These are phyloP conservation scores for Neonectria hederae DNA, from an alignment of 2,329 filamentous ascomycete genomes.

Conservation along the genomic window DNA sequence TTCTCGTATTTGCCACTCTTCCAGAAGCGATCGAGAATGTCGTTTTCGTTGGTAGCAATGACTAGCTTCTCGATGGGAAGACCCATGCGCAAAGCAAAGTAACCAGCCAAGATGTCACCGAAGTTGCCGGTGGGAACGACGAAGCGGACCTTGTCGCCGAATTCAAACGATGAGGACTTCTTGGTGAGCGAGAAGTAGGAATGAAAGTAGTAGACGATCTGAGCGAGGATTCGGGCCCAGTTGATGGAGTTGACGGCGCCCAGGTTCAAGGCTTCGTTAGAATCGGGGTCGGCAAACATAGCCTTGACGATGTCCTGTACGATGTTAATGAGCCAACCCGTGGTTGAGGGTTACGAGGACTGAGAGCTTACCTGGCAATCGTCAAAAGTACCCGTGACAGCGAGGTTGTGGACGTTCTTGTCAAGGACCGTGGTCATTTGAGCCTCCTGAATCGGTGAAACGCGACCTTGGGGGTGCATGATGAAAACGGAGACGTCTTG, in stretches of 20 bases:
- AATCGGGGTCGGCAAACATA: slow-evolving; percentile 85
- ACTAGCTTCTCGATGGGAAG: slow-evolving; percentile 88
- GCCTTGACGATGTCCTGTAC: slow-evolving; percentile 78
- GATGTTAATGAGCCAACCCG: background rate
- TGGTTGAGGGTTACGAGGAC: background rate
- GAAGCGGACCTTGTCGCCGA: slow-evolving; percentile 78
- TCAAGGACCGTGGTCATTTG: slow-evolving; percentile 97
- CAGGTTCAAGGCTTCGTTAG: slow-evolving; percentile 84
- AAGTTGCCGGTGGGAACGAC: slow-evolving; percentile 97
- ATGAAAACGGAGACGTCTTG: slow-evolving; percentile 98
- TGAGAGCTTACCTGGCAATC: slow-evolving; percentile 78
- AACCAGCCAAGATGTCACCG: slow-evolving; percentile 91
- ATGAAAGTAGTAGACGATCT: slow-evolving; percentile 97
- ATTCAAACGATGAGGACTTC: slow-evolving; percentile 66
- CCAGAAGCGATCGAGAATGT: slow-evolving; percentile 96
- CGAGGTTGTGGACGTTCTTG: slow-evolving; percentile 90
- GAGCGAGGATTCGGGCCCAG: slow-evolving; percentile 92
- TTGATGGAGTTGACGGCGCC: slow-evolving; percentile 98
- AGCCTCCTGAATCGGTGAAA: slow-evolving; percentile 91
- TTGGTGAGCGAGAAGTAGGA: slow-evolving; percentile 85
- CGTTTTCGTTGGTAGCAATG: slow-evolving; percentile 96
- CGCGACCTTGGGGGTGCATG: slow-evolving; percentile 88
- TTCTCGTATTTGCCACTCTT: slow-evolving; percentile 91
- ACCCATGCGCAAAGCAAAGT: slow-evolving; percentile 91
- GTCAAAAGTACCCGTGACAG: slow-evolving; percentile 91